Base-by-base conservation (phyloP, 805 yeast genomes). In the Suhomyces emberorum region DNA sequence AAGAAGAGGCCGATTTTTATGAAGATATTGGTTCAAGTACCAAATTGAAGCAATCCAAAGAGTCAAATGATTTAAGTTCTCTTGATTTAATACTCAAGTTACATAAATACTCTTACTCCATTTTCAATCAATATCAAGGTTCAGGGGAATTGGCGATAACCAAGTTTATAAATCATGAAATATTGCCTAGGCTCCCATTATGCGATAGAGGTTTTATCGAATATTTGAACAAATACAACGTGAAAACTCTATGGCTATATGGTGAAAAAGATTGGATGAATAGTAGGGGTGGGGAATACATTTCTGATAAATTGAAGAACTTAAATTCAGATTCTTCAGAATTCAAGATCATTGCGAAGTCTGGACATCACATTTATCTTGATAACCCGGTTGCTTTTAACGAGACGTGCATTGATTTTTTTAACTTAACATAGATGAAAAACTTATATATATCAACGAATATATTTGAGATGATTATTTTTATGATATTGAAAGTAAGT, bases 191-290 rank as follows among this genome's bases (percentile, higher is more conserved):
- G 15, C 43, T 67, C 14, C 72, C 72, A 2, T 46, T 67, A n/a
- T 52, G 69, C 37, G 71, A 65, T 37, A 54, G 71, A 7, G 67
- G 68, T 2, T 53, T 65, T 20, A 55, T 54, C 6, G 62, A 62
- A 31, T 56, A 48, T 34, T 42, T 65, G 12, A 35, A 39, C 7
- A 43, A 54, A 4, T 32, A 52, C 9, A 39, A 50, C 3, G 47
- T 64, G n/a, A 44, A 49, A 18, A 48, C 55, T 1, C 35, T 58
- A 2, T 65, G 71, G 68, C 28, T 65, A 28, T 67, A 67, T 33
- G 72, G 72, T 1, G 71, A 65, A 9, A 60, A 57, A 25, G 72
- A 67, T 40, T 67, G 72, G 72, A 67, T 67, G 72, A 67, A 67
- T 33, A 24, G 35, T 9, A 51, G 54, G 12, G 72, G 72, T 1